Evolutionary conservation across 805 yeast species (phyloP).

Genomic region (Pichia nanzhaoensis): DNA sequence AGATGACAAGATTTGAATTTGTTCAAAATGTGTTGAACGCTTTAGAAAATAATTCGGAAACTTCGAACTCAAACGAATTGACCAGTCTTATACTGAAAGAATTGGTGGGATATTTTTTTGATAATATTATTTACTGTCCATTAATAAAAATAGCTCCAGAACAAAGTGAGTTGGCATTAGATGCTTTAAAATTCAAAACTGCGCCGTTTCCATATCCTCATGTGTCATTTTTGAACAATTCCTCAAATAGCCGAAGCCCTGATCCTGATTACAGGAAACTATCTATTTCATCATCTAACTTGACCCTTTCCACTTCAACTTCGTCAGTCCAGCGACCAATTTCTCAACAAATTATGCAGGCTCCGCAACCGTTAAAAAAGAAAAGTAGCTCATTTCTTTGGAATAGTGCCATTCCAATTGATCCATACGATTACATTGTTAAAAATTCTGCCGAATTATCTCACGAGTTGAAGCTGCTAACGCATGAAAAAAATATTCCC

Average conservation of each 20-base stretch:
- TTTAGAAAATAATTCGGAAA: conserved; percentile 18
- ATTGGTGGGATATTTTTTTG: conserved; percentile 51
- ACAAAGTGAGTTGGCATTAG: conserved; percentile 18
- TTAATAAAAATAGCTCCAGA: conserved; percentile 37
- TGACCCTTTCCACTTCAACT: conserved; percentile 1
- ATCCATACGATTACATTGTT: conserved; percentile 34
- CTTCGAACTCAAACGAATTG: conserved; percentile 12
- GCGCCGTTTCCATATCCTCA: conserved; percentile 26
- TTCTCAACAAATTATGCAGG: background rate
- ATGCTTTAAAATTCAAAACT: conserved; percentile 14
- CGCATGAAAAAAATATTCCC: conserved; percentile 14
- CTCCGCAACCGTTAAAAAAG: conserved; percentile 16
- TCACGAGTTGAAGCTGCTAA: conserved; percentile 2
- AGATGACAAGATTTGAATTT: conserved; percentile 62
- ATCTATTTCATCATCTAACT: conserved; percentile 6
- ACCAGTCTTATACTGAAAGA: conserved; percentile 34
- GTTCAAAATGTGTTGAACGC: conserved; percentile 33
- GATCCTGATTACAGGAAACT: conserved; percentile 8
- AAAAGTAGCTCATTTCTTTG: conserved; percentile 29
- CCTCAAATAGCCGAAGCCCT: background rate
- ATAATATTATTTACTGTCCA: conserved; percentile 56
- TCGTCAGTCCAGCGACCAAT: background rate
- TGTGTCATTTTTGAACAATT: conserved; percentile 15
- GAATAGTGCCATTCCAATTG: conserved; percentile 21
- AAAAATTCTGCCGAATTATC: conserved; percentile 22